These are phyloP conservation scores for Wickerhamomyces tratensis DNA, from an alignment of 805 yeast species.

Conservation along the genomic window DNA sequence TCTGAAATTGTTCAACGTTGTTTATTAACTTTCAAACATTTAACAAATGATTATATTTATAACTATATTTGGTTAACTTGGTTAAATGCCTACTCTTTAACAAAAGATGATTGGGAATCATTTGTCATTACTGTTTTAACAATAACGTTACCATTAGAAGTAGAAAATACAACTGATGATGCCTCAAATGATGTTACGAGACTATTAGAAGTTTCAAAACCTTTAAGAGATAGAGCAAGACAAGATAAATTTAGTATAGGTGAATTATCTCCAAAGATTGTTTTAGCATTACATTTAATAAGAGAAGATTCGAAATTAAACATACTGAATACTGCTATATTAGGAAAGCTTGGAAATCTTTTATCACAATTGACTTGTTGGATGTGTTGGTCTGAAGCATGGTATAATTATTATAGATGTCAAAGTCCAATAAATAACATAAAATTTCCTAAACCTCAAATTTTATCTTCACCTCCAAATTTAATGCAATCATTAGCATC, in stretches of 20 bases:
- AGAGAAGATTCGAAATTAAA: constrained; percentile 69
- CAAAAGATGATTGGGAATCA: constrained; percentile 49
- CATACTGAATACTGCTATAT: constrained; percentile 26
- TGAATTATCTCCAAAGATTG: constrained; percentile 53
- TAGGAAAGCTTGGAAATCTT: constrained; percentile 37
- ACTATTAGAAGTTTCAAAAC: constrained; percentile 4
- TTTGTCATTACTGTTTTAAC: constrained; percentile 43
- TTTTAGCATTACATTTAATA: constrained; percentile 62
- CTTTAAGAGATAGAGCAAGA: constrained; percentile 12
- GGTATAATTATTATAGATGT: constrained; percentile 50
- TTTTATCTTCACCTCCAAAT: constrained; percentile 48
- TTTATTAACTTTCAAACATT: constrained; percentile 38
- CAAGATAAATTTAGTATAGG: constrained; percentile 27
- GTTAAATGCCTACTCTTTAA: constrained; percentile 43
- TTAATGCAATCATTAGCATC: constrained; percentile 46
- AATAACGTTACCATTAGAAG: constrained; percentile 36
- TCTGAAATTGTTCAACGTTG: constrained; percentile 33
- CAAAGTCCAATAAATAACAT: constrained; percentile 29
- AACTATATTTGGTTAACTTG: constrained; percentile 55
- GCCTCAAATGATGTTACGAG: constrained; percentile 6
- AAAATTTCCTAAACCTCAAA: constrained; percentile 25
- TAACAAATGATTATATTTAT: constrained; percentile 48
- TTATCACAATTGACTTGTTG: constrained; percentile 53
- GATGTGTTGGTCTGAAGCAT: constrained; percentile 66
- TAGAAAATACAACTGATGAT: constrained; percentile 11